Evolutionary conservation across 768 basidiomycete species (phyloP), one percentile per base, ranked within the genome.

Genomic region (Lactarius sp.): DNA sequence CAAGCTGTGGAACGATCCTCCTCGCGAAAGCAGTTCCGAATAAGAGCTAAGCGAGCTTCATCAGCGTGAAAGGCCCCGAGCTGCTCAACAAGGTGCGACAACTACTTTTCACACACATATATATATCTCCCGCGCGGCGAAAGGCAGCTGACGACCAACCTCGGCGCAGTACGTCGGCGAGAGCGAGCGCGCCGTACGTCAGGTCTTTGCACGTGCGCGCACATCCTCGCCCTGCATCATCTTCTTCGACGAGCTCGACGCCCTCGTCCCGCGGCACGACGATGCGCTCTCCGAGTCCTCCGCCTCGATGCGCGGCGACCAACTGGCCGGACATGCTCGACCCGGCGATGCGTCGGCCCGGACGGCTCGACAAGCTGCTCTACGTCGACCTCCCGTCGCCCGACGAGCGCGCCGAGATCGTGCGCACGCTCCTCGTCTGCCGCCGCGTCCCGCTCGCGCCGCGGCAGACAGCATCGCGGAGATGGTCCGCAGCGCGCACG

Each of bases 1-100:
- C 97, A 0, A 97, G 97, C 10, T 98, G 96, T 71, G 97, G 97
- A 5, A 99, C 98, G 77, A 99, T 97, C 0, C 72, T 99, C 34
- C 78, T 99, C n/a, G 97, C 97, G 0, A 98, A 98, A 73, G 97
- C 96, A 0, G 96, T 98, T 5, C 97, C 97, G 9, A 98, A 94
- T 73, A 96, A 98, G 77, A 91, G 88, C 58, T 79, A 84, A 66
- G 97, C 97, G 13, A 98, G 94, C 75, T 98, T 99, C 70, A 98
- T 99, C 71, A 95, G 93, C 70, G 91, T 98, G 56, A 98, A 98
- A 71, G 97, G 97, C 0, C 97, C 97, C 0, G 97, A 99, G 71
- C 72, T 98, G 58, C 77, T 99, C 62, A 99, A 99, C 78, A 99
- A 99, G 83, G 94, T 91, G 61, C 6, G 12, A 27, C n/a, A n/a